Percentiles rank a stretch among this genome's conserved stretches.
These are phyloP conservation scores for Diaporthe sp. DNA, from an alignment of 2,329 filamentous ascomycete species.

Conservation along the genomic window DNA sequence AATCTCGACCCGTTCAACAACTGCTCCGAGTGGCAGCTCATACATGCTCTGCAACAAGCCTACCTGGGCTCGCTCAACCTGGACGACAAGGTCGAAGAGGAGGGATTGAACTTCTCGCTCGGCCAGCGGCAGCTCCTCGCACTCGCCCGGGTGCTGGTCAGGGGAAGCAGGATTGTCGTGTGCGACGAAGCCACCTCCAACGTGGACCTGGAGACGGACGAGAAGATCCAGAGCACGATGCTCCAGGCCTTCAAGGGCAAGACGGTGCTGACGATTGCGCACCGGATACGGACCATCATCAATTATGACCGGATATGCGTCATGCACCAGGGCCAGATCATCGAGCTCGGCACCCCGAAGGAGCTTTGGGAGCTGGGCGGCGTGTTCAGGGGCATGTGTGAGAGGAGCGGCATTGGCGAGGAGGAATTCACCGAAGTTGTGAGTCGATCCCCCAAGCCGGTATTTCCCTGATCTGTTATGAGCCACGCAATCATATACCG, in stretches of 20 bases:
- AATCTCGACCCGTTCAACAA: slow-evolving; percentile 30
- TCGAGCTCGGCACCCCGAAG: slow-evolving; percentile 74
- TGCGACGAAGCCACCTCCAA: slow-evolving; percentile 85
- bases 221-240: slow-evolving; percentile 82
- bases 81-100: slow-evolving; percentile 74
- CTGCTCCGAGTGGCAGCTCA: slow-evolving; percentile 16
- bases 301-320: slow-evolving; percentile 81
- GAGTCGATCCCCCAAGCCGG: neutral
- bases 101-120: slow-evolving; percentile 77
- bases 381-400: slow-evolving; percentile 92
- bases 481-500: neutral
- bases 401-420: slow-evolving; percentile 80
- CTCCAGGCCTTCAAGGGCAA: slow-evolving; percentile 55
- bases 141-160: slow-evolving; percentile 79
- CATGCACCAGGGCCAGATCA: slow-evolving; percentile 79
- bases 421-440: slow-evolving; percentile 55
- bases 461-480: neutral
- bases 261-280: slow-evolving; percentile 26
- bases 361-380: slow-evolving; percentile 68
- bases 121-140: slow-evolving; percentile 80
- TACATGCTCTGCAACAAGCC: slow-evolving; percentile 18
- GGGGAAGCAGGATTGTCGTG: slow-evolving; percentile 78
- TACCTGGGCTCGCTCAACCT: slow-evolving; percentile 56
- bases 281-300: slow-evolving; percentile 72
- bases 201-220: slow-evolving; percentile 81